Evolutionary conservation across 2,329 filamentous ascomycete species (phyloP), one percentile per base, ranked within the genome.

Genomic region (Ambrosiella beaveri): DNA sequence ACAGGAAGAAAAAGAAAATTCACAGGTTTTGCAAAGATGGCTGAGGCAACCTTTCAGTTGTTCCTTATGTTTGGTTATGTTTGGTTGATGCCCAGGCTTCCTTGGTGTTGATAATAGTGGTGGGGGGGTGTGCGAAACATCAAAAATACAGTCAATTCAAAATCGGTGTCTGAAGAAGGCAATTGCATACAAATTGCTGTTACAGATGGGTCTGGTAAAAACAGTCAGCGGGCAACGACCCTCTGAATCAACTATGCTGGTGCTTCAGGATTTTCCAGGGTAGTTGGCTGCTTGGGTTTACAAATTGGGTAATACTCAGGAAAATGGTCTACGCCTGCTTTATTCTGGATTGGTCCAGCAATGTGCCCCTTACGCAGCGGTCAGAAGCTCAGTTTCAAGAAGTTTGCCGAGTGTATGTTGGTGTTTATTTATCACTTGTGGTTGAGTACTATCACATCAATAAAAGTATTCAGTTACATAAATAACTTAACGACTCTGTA

Each of bases 41-140:
- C 35, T 38, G 41, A 35, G 59, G 56, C 59, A 58, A 38, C 59
- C 59, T 56, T 55, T 58, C 52, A 56, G 54, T 60, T 36, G 47
- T 35, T 54, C 50, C 55, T 38, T 36, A 44, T 56, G 56, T 60
- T 36, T 35, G 38, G 50, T 38, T 36, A 44, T 56, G 56, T 60
- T 36, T 35, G 38, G 57, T 36, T 36, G 27, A 51, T 51, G 47
- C 47, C 35, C 27, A 51, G 47, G 47, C 47, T 51, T 51, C 47
- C 17, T 36, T 49, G 19, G 17, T 51, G 13, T 13, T 27, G 17
- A 3, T 51, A 12, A 7, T 57, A 35, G 55, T 9, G 55, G 45
- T 49, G 55, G 55, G 55, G 55, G 45, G 47, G 55, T 49, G 52
- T 54, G 15, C 52, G 15, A 17, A 54, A 54, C 52, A 54, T 19